Percentiles rank a stretch among this genome's conserved stretches.
Conservation (phyloP, 225 moss, liverwort and hornwort genomes). For the Rhytidiadelphus loreus region DNA sequence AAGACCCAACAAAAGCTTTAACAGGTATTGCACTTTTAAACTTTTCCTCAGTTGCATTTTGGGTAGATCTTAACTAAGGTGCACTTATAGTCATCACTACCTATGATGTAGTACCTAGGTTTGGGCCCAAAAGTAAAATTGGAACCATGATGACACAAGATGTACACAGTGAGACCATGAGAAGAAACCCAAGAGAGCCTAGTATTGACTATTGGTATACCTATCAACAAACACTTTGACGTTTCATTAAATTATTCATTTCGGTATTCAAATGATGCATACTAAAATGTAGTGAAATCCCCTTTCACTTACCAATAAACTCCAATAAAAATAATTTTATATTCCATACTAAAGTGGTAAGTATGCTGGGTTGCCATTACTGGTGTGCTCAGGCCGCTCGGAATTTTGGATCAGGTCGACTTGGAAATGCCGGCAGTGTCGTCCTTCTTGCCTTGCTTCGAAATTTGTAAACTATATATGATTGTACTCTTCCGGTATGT, state of each 20-base stretch:
- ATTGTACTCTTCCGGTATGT: background rate
- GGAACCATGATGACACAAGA: background rate
- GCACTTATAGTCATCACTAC: background rate
- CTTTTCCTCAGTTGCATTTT: background rate
- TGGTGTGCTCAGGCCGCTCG: too few species aligned
- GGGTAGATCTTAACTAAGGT: background rate
- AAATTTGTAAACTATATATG: background rate
- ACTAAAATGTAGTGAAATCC: fast-evolving
- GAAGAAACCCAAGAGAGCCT: fast-evolving
- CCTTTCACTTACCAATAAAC: background rate
- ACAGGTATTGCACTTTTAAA: background rate
- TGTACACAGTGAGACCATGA: background rate
- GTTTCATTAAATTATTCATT: background rate
- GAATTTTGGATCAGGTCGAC: background rate
- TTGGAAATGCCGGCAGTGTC: background rate
- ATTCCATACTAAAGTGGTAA: background rate
- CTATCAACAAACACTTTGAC: too few species aligned
- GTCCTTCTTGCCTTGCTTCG: background rate
- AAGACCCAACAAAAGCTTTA: background rate
- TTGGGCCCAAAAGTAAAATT: fast-evolving
- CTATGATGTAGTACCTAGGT: background rate
- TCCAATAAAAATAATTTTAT: background rate
- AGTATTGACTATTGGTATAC: too few species aligned
- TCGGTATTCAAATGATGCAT: background rate
- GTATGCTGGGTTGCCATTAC: background rate